Conservation (phyloP, 768 basidiomycete species). For the Hericium rajendrae region DNA sequence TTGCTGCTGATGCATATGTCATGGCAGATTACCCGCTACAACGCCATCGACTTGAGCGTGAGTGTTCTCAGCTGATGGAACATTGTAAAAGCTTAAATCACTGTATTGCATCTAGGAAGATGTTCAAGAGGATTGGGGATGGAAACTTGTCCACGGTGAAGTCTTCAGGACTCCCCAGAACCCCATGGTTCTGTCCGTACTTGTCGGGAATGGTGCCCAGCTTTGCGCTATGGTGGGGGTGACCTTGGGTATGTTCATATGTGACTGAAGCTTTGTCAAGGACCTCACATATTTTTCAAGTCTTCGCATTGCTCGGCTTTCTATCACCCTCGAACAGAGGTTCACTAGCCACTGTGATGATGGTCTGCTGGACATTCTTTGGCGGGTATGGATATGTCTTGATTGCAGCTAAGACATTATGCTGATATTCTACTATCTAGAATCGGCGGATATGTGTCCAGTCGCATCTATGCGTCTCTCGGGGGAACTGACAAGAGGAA, state of each 20-base stretch:
- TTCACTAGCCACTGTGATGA: constrained; percentile 86
- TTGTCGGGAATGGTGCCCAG: constrained; percentile 89
- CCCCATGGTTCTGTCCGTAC: constrained; percentile 69
- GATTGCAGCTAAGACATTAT: neutral
- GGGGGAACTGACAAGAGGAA: constrained; percentile 71
- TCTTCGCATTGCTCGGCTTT: constrained; percentile 89
- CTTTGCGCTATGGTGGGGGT: constrained; percentile 79
- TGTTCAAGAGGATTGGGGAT: constrained; percentile 96
- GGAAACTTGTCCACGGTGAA: constrained; percentile 96
- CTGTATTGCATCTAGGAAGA: constrained; percentile 53
- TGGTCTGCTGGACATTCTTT: constrained; percentile 92
- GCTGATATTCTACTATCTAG: constrained; percentile 28
- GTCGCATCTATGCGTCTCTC: constrained; percentile 70
- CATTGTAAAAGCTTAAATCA: neutral
- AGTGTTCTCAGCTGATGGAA: constrained; percentile 15
- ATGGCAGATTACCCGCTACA: constrained; percentile 78
- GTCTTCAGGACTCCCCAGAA: constrained; percentile 81
- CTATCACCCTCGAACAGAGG: constrained; percentile 94
- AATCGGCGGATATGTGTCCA: constrained; percentile 83
- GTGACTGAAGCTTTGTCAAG: neutral
- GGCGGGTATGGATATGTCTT: constrained; percentile 47
- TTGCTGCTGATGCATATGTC: neutral
- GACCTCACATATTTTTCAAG: constrained; percentile 26
- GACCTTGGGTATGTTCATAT: constrained; percentile 54
- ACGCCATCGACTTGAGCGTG: constrained; percentile 85